Conservation (phyloP, 73 alveolate genomes). For the Tetrahymena thermophila region DNA sequence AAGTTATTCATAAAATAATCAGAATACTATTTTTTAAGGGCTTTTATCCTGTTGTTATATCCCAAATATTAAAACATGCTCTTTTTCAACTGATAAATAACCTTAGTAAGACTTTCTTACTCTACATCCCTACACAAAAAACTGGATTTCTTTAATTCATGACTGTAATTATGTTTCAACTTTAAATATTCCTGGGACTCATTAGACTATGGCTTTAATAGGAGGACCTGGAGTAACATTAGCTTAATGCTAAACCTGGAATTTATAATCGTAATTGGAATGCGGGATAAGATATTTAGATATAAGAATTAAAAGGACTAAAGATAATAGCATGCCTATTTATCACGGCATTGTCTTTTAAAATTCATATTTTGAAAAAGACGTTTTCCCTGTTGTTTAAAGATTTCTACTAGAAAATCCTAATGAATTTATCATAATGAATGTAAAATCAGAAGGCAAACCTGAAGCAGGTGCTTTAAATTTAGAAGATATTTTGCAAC, state of each 20-base stretch:
- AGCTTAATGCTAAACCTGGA: neutral
- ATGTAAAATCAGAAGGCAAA: neutral
- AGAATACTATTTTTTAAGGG: neutral
- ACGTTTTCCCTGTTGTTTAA: neutral
- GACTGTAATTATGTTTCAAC: neutral
- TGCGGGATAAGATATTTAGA: neutral
- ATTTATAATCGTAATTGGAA: neutral
- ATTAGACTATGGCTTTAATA: neutral
- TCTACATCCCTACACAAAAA: neutral
- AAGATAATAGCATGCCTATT: neutral
- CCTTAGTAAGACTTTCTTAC: neutral
- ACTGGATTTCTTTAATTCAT: neutral
- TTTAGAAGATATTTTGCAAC: neutral
- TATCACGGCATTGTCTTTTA: neutral
- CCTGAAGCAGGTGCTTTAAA: neutral
- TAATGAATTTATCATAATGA: neutral
- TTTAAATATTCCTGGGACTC: neutral
- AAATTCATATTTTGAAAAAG: neutral
- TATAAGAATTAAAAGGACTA: neutral
- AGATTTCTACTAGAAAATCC: neutral
- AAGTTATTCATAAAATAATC: neutral
- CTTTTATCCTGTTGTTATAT: neutral
- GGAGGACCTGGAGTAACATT: neutral
- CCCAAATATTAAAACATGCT: neutral
- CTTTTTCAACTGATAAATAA: neutral